Conservation (phyloP, 1,139 yeast species). For the Geotrichum cucujoidarum region DNA sequence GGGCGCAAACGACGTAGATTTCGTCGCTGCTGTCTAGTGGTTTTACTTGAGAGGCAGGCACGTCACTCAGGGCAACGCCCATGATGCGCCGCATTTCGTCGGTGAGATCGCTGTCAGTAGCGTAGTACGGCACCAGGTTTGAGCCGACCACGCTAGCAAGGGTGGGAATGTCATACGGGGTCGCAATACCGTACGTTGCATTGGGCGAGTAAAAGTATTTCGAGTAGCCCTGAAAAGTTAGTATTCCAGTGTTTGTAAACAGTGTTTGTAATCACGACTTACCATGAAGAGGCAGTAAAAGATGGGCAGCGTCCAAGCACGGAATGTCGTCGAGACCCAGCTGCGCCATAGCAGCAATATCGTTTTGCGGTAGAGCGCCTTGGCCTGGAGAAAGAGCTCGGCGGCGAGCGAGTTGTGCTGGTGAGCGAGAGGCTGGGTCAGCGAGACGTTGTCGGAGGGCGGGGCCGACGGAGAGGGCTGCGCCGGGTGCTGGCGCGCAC, state of each 20-base stretch:
- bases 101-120: constrained; percentile 24
- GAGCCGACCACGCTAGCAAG: constrained; percentile 29
- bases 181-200: constrained; percentile 35
- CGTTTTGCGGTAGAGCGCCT: constrained; percentile 28
- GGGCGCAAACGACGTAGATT: constrained; percentile 31
- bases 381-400: constrained; percentile 19
- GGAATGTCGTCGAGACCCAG: constrained; percentile 33
- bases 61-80: constrained; percentile 30
- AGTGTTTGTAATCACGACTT: constrained; percentile 19
- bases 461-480: background rate
- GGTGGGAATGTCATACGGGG: constrained; percentile 27
- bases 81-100: constrained; percentile 32
- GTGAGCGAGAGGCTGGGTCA: background rate
- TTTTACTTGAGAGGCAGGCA: constrained; percentile 30
- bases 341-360: constrained; percentile 29
- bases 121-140: constrained; percentile 31
- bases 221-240: constrained; percentile 28
- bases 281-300: constrained; percentile 34
- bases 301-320: constrained; percentile 35
- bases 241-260: constrained; percentile 7
- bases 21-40: constrained; percentile 28
- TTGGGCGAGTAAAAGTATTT: constrained; percentile 33
- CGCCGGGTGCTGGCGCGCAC: too few species aligned
- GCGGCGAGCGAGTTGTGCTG: background rate
- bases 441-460: background rate